Percentiles rank a stretch among this genome's conserved stretches.
Evolutionary conservation across 2,329 filamentous ascomycete genomes (phyloP).

Genomic region (Fusarium piperis): DNA sequence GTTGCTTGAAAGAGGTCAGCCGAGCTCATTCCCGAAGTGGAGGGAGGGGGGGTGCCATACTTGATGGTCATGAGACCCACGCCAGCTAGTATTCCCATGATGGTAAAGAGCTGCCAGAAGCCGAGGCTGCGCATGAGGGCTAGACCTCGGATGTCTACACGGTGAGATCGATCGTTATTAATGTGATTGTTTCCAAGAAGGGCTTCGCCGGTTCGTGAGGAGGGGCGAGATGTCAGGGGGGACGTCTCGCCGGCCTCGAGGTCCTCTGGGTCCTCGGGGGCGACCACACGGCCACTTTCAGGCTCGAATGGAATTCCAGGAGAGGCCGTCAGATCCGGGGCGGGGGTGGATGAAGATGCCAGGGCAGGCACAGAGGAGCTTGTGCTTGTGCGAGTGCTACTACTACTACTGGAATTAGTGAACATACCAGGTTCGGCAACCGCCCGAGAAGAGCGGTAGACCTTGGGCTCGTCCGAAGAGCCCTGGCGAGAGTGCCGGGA

Average conservation of each 20-base stretch:
- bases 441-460: conserved; percentile 49
- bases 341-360: conserved; percentile 30
- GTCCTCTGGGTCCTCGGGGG: conserved; percentile 41
- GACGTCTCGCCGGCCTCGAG: conserved; percentile 76
- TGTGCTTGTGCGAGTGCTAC: conserved; percentile 46
- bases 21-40: neutral
- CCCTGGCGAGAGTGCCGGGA: conserved; percentile 54
- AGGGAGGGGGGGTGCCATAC: conserved; percentile 60
- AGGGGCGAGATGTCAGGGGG: conserved; percentile 77
- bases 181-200: conserved; percentile 68
- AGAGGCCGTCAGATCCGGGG: conserved; percentile 34
- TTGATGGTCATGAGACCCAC: conserved; percentile 99
- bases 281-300: conserved; percentile 41
- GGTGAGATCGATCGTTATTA: conserved; percentile 78
- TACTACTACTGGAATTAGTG: conserved; percentile 42
- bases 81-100: conserved; percentile 91
- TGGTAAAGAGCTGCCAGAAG: conserved; percentile 90
- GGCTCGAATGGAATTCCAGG: conserved; percentile 41
- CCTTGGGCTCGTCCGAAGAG: conserved; percentile 55
- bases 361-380: conserved; percentile 30
- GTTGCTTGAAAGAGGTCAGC: conserved; percentile 68
- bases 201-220: conserved; percentile 61
- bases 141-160: conserved; percentile 90
- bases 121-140: conserved; percentile 75
- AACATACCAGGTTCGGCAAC: conserved; percentile 74